Evolutionary conservation across 2,329 filamentous ascomycete species (phyloP), one percentile per base, ranked within the genome.

Genomic region (Madurella mycetomatis): DNA sequence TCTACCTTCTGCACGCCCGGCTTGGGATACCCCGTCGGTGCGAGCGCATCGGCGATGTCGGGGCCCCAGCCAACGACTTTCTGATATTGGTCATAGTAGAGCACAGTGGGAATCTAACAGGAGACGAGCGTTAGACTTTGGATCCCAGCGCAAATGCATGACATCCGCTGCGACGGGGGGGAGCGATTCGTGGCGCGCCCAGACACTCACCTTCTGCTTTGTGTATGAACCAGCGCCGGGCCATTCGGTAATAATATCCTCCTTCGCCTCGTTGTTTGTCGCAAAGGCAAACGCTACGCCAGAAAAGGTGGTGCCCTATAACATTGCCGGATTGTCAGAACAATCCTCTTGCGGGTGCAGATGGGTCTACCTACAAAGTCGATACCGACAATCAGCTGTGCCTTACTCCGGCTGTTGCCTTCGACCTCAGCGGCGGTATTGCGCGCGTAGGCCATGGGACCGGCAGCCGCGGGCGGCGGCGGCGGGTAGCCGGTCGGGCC

Each of bases 31-130:
- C 94, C 94, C 41, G 94, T 97, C 31, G 94, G 94, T 50, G 94
- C 92, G 61, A 97, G 82, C 60, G 94, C 94, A 74, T 97, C 92
- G 57, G 94, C 90, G 66, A 97, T 97, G 78, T 99, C 94, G 54
- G 92, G 92, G 59, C 94, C 94, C 94, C 94, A 99, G 65, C 94
- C 94, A n/a, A 97, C 94, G 47, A 99, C 94, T 73, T 97, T 96
- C 69, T 99, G 94, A 72, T 96, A 96, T 74, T 97, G 92, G 70
- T 99, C 94, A 70, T 99, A 99, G 78, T 99, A 99, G 57, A 99
- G 83, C n/a, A 99, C 94, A 13, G 94, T 97, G 15, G 94, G 94
- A 65, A 99, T 97, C 94, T 95, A 67, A 18, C 19, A 37, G 1
- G 9, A 45, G 40, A 34, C 2, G 31, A 19, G 25, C 30, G 51